phyloP scores from a whole-genome alignment of 2,329 filamentous ascomycete genomes.

The Aspergillus pseudoglaucus region DNA sequence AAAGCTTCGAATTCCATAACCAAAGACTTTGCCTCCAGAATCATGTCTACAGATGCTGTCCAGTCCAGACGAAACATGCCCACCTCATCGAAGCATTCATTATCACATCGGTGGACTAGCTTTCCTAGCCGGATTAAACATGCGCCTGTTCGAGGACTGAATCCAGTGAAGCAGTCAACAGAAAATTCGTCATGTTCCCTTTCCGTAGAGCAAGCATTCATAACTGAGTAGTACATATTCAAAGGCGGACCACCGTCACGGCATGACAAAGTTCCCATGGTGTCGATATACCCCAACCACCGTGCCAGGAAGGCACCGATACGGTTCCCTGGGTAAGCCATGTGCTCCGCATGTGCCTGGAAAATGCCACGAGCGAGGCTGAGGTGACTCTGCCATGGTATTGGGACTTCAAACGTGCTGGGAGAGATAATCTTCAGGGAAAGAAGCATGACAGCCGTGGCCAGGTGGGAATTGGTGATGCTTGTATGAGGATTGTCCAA shows the following conservation, averaged over 20 bases:
- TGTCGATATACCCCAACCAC: conserved; percentile 80
- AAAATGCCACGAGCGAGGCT: conserved; percentile 71
- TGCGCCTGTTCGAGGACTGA: conserved; percentile 64
- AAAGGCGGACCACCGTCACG: conserved; percentile 49
- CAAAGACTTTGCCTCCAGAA: conserved; percentile 53
- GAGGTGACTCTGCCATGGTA: conserved; percentile 75
- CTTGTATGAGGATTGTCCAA: conserved; percentile 56
- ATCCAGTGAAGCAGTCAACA: conserved; percentile 76
- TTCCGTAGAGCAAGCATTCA: conserved; percentile 43
- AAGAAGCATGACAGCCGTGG: conserved; percentile 77
- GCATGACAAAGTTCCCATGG: conserved; percentile 65
- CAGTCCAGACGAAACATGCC: conserved; percentile 49
- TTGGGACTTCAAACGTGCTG: conserved; percentile 70
- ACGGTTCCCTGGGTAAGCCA: conserved; percentile 48
- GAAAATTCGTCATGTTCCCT: conserved; percentile 57
- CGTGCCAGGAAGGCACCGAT: conserved; percentile 68
- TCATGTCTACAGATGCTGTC: conserved; percentile 51
- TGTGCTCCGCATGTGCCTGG: conserved; percentile 55
- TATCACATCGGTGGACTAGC: conserved; percentile 62
- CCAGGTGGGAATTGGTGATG: conserved; percentile 66
- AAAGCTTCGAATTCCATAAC: conserved; percentile 57
- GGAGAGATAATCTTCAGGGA: conserved; percentile 79
- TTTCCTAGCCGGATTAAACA: conserved; percentile 67
- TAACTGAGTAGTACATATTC: conserved; percentile 42
- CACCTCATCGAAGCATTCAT: conserved; percentile 54